phyloP scores from a whole-genome alignment of 1,284 basidiomycete genomes.

The Vanrija pseudolonga region DNA sequence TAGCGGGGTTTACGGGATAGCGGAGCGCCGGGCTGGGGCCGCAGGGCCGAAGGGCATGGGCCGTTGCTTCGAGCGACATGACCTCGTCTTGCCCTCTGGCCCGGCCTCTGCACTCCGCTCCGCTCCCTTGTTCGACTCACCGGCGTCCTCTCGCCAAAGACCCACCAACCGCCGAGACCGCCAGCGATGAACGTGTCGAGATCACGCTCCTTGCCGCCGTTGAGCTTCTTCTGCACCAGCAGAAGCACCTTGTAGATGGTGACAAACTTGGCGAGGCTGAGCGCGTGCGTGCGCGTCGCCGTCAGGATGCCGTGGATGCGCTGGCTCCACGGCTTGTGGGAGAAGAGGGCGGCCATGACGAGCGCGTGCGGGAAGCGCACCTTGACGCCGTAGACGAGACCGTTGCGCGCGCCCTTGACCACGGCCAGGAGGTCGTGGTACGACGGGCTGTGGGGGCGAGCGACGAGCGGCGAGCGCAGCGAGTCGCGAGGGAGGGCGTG shows the following conservation, averaged over 20 bases:
- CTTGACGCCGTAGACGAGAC: slow-evolving; percentile 81
- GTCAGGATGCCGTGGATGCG: slow-evolving; percentile 62
- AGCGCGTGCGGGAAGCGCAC: slow-evolving; percentile 96
- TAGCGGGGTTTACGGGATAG: not conserved
- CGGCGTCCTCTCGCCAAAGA: slow-evolving; percentile 92
- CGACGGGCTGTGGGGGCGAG: slow-evolving; percentile 54
- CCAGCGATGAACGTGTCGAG: slow-evolving; percentile 91
- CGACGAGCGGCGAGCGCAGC: too few relatives aligned
- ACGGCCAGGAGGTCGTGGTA: slow-evolving; percentile 88
- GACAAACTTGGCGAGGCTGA: slow-evolving; percentile 90
- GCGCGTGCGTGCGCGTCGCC: slow-evolving; percentile 65
- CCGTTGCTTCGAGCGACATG: not conserved
- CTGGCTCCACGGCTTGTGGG: slow-evolving; percentile 65
- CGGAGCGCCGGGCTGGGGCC: not conserved
- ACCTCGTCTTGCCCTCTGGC: not conserved
- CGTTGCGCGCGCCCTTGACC: slow-evolving; percentile 92
- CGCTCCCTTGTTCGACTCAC: slow-evolving; percentile 28
- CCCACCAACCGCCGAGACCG: slow-evolving; percentile 82
- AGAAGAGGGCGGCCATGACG: slow-evolving; percentile 96
- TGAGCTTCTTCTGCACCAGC: slow-evolving; percentile 72
- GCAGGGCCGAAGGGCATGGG: not conserved
- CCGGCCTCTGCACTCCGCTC: too few relatives aligned
- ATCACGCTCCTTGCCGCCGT: slow-evolving; percentile 73
- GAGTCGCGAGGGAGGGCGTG: too few relatives aligned
- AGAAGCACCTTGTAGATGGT: slow-evolving; percentile 85